Evolutionary conservation across 2,329 filamentous ascomycete genomes (phyloP), one percentile per base, ranked within the genome.

Genomic region (Parascedosporium putredinis): DNA sequence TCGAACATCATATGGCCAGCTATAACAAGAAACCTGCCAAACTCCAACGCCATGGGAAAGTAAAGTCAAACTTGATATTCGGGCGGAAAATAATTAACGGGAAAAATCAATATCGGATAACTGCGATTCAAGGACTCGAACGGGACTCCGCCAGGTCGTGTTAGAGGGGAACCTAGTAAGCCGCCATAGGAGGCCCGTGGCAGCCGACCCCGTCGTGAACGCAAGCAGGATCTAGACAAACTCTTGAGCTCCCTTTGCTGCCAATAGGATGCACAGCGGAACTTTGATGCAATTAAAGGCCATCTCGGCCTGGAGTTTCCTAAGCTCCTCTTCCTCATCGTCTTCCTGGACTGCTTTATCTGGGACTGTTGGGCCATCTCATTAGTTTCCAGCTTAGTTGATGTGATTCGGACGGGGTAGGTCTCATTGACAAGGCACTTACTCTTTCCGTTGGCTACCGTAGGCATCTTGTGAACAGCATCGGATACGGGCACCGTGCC

Each of bases 251-350:
- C n/a, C n/a, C n/a, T n/a, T n/a, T n/a, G n/a, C n/a, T n/a, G n/a
- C n/a, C n/a, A n/a, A n/a, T n/a, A n/a, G n/a, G n/a, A n/a, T n/a
- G n/a, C n/a, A n/a, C n/a, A n/a, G n/a, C n/a, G n/a, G n/a, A n/a
- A n/a, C n/a, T n/a, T n/a, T n/a, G 9, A 14, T 33, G 42, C 33
- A n/a, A 43, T 75, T 62, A 95, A 84, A 96, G 56, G 90, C 90
- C 91, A 97, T 97, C 69, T 96, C 91, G 31, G 88, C 90, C 65
- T 95, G 89, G 58, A 98, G 69, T 70, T 93, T 96, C 67, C 85
- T 81, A 62, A 97, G 74, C 71, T 97, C 91, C 60, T 84, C 91
- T 67, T 97, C 91, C 64, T 97, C 93, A 75, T 97, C 91, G 66
- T 96, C 90, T 66, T 95, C 88, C 63, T 86, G 82, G 57, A 63